A percentile compares a stretch with the other conserved stretches of the same genome.
Conservation (phyloP, 306 rosid species). For the Vachellia pachyceras region DNA sequence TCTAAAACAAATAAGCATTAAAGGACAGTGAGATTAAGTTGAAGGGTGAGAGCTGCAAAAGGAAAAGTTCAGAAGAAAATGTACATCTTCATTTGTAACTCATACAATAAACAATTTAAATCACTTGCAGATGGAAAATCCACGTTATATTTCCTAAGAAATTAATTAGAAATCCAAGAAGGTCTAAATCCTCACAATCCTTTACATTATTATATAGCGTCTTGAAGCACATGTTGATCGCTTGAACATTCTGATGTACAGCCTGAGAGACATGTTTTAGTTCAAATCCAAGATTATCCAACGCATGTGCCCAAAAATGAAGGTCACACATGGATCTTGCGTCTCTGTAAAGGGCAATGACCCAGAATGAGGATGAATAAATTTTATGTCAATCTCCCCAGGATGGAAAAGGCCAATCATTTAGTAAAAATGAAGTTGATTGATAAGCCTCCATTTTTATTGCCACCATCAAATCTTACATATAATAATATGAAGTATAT, state of each 20-base stretch:
- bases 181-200: background rate
- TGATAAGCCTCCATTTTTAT: no score
- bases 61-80: constrained; percentile 26
- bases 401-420: background rate
- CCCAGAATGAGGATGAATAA: background rate
- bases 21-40: constrained; percentile 17
- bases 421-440: background rate
- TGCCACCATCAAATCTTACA: constrained; percentile 15
- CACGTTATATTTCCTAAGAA: constrained; percentile 1
- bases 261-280: constrained; percentile 2
- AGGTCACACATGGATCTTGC: constrained; percentile 18
- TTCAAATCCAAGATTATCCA: constrained; percentile 22
- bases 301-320: constrained; percentile 13
- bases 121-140: background rate
- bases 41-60: constrained; percentile 11
- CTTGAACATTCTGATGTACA: constrained; percentile 3
- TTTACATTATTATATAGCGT: background rate
- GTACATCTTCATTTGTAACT: background rate
- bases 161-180: background rate
- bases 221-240: constrained; percentile 16
- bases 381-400: background rate
- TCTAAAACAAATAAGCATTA: constrained; percentile 22
- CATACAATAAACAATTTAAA: constrained; percentile 28
- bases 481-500: constrained; percentile 4
- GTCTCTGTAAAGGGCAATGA: constrained; percentile 6